Conservation (phyloP, 75 land plant species). For the Pseudotsuga menziesii region DNA sequence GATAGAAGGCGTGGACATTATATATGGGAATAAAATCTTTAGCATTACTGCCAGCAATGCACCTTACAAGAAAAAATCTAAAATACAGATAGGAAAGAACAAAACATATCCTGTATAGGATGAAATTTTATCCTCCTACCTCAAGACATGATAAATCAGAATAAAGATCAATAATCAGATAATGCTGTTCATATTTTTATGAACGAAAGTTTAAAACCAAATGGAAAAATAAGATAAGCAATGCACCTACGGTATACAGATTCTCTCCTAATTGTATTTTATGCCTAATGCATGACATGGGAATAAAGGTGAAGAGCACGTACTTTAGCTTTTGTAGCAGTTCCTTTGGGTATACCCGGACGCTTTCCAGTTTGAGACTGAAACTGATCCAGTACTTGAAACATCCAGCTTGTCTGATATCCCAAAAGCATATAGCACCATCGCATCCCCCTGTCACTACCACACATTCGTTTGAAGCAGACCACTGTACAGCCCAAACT, state of each 20-base stretch:
- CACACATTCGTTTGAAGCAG: slow-evolving; percentile 87
- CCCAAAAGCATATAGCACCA: slow-evolving; percentile 99
- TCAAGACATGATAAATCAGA: too few species aligned
- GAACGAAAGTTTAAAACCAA: not conserved
- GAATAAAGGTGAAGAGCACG: not conserved
- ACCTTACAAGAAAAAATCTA: not conserved
- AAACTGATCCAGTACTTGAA: slow-evolving; percentile 82
- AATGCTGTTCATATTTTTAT: slow-evolving; percentile 1
- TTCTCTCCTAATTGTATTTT: not conserved
- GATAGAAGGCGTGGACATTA: not conserved
- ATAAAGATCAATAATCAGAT: not conserved
- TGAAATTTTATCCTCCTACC: slow-evolving; percentile 5
- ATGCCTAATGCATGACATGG: not conserved
- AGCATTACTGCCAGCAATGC: not conserved
- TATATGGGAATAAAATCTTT: not conserved
- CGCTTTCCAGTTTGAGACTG: slow-evolving; percentile 77
- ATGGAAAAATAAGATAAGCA: not conserved
- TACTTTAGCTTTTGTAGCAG: slow-evolving; percentile 22
- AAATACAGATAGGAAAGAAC: not conserved
- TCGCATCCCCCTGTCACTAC: slow-evolving; percentile 92
- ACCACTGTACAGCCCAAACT: slow-evolving; percentile 88
- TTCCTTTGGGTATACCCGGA: slow-evolving; percentile 29
- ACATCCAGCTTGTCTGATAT: slow-evolving; percentile 89
- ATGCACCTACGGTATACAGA: not conserved
- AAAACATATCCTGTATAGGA: not conserved